Base-by-base conservation (phyloP, 2,329 filamentous ascomycete genomes). In the Aspergillus floridensis region DNA sequence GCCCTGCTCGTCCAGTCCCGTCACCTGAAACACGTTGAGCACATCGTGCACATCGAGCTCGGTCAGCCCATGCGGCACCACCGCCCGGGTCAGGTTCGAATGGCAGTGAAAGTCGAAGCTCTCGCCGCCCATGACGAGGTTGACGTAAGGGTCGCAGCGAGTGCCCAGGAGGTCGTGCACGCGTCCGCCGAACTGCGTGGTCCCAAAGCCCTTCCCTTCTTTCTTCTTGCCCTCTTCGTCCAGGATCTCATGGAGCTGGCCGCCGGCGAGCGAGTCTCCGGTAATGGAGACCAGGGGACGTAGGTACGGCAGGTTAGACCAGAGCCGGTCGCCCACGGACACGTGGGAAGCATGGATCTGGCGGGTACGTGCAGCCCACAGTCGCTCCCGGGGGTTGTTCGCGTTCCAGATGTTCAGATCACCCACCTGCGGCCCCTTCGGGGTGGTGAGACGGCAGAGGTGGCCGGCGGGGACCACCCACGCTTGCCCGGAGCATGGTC, bases 1-100 rank as follows among this genome's bases (percentile, higher is more conserved):
- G 0, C 89, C 90, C 60, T 88, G 69, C 56, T 84, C 80, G 67
- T 95, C 88, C 50, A 95, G 72, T 0, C 91, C 90, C 0, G 91
- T 95, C 6, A 93, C 90, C 73, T 96, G 91, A 71, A 96, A 95
- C 3, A 96, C 80, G 69, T 96, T 96, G 56, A 96, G 81, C 0
- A 96, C 91, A 72, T 96, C 91, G 68, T 96, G 91, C 1, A 95
- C 86, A 70, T 95, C 90, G 31, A 80, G 79, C 74, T 95, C 91
- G 5, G 80, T 82, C 47, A 95, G 73, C 0, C 90, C 89, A 61
- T 81, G 87, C 0, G 88, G 87, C 1, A 87, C 62, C 2, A 95
- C 84, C 0, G 91, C 89, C 4, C 91, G 84, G 1, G 85, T 86
- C 11, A 96, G 82, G 72, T 96, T 96, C 1, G 88, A 91, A 70